Evolutionary conservation across 2,329 filamentous ascomycete species (phyloP).

Genomic region (Cladosporium colombiae): DNA sequence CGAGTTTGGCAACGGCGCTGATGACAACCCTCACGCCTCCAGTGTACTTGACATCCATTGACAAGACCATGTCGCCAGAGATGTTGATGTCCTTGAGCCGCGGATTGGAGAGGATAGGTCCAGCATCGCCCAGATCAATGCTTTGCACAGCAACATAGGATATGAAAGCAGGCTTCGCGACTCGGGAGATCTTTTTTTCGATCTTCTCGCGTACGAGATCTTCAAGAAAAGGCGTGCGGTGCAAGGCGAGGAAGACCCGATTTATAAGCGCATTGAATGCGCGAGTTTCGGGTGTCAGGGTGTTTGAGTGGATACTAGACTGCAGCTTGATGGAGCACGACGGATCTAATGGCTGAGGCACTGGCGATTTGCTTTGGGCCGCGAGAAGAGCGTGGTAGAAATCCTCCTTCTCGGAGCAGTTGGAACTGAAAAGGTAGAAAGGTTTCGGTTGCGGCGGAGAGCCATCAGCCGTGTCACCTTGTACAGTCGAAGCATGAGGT

Average conservation of each 20-base stretch:
- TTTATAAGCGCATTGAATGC: conserved; percentile 94
- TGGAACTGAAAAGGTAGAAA: conserved; percentile 93
- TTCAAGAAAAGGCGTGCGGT: conserved; percentile 81
- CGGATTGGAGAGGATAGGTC: conserved; percentile 86
- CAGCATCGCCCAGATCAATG: conserved; percentile 82
- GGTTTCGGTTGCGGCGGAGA: conserved; percentile 59
- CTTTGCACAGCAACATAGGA: conserved; percentile 78
- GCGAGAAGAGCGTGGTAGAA: conserved; percentile 93
- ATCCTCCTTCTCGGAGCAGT: conserved; percentile 94
- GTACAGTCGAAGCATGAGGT: conserved; percentile 23
- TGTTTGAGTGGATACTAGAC: conserved; percentile 81
- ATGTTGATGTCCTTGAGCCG: conserved; percentile 85
- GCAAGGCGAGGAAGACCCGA: conserved; percentile 81
- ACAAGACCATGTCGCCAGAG: conserved; percentile 84
- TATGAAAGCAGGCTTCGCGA: conserved; percentile 88
- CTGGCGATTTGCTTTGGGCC: conserved; percentile 65
- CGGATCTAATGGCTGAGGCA: conserved; percentile 75
- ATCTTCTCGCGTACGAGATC: conserved; percentile 80
- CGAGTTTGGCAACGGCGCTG: conserved; percentile 88
- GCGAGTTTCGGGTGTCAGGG: conserved; percentile 79
- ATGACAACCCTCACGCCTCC: conserved; percentile 90
- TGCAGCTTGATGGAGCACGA: conserved; percentile 87
- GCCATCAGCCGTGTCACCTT: neutral
- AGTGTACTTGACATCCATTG: conserved; percentile 84
- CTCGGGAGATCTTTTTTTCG: conserved; percentile 91